phyloP scores from a whole-genome alignment of 495 filamentous ascomycete genomes.

The Hypoxylon crocopeplum region DNA sequence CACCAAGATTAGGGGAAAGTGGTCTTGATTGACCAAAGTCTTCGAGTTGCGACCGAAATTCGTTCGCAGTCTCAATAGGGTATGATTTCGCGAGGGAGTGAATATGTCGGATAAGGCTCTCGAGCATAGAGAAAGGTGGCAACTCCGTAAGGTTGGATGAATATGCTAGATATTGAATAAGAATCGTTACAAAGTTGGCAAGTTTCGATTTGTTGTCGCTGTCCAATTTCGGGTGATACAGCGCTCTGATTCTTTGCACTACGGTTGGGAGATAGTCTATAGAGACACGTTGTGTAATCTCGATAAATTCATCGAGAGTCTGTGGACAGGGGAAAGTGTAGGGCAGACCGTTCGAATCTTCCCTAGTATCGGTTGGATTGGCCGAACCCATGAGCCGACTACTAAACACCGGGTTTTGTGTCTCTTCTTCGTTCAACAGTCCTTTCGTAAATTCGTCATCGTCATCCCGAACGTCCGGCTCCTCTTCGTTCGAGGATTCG shows the following conservation, averaged over 20 bases:
- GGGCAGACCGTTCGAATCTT: slow-evolving; percentile 63
- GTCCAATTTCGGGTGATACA: slow-evolving; percentile 88
- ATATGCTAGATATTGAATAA: slow-evolving; percentile 80
- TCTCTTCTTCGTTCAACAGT: slow-evolving; percentile 61
- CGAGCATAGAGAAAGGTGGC: slow-evolving; percentile 48
- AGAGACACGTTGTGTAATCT: slow-evolving; percentile 64
- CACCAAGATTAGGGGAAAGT: slow-evolving; percentile 69
- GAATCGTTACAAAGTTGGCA: slow-evolving; percentile 70
- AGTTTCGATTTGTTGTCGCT: slow-evolving; percentile 85
- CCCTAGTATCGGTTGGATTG: slow-evolving; percentile 35
- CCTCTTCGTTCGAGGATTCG: slow-evolving; percentile 60
- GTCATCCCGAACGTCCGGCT: slow-evolving; percentile 56
- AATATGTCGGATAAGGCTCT: slow-evolving; percentile 62
- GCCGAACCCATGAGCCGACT: slow-evolving; percentile 25
- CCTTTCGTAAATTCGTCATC: slow-evolving; percentile 75
- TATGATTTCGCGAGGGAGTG: slow-evolving; percentile 87
- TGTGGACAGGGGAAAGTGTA: slow-evolving; percentile 87
- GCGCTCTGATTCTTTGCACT: slow-evolving; percentile 84
- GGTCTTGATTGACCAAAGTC: slow-evolving; percentile 66
- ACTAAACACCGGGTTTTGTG: slow-evolving; percentile 52
- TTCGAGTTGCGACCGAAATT: slow-evolving; percentile 76
- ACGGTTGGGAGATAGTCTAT: slow-evolving; percentile 73
- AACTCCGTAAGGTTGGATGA: slow-evolving; percentile 55
- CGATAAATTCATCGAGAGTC: slow-evolving; percentile 74
- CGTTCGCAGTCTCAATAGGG: slow-evolving; percentile 74